A percentile compares a stretch with the other conserved stretches of the same genome.
Conservation (phyloP, 2,329 filamentous ascomycete species). For the Pseudogymnoascus sp. region DNA sequence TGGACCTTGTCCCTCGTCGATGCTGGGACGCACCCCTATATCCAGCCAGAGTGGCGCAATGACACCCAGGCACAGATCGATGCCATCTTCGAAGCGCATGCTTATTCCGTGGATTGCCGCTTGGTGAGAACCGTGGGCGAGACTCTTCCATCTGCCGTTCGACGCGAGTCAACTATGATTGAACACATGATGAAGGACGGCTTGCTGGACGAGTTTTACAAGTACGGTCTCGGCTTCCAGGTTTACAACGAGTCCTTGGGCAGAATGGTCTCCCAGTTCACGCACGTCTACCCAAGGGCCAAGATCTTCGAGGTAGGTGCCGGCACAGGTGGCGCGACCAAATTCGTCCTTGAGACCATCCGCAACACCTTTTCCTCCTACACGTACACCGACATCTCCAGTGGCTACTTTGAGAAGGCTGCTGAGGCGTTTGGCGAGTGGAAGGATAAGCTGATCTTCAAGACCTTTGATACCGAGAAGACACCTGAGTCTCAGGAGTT, state of each 20-base stretch:
- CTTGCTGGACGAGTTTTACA: conserved; percentile 12
- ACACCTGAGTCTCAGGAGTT: conserved; percentile 28
- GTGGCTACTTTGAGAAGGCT: conserved; percentile 35
- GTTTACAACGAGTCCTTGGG: conserved; percentile 83
- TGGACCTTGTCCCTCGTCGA: conserved; percentile 8
- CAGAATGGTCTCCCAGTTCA: conserved; percentile 54
- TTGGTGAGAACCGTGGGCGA: conserved; percentile 8
- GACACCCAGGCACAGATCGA: background rate
- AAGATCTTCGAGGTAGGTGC: conserved; percentile 36
- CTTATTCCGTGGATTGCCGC: conserved; percentile 8
- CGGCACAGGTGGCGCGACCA: conserved; percentile 38
- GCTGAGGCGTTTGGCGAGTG: conserved; percentile 24
- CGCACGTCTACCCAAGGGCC: conserved; percentile 31
- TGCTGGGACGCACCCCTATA: conserved; percentile 14
- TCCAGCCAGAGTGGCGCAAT: conserved; percentile 16
- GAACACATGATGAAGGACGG: conserved; percentile 20
- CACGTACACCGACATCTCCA: conserved; percentile 39
- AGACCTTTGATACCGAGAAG: conserved; percentile 28
- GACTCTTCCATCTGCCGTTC: conserved; percentile 17
- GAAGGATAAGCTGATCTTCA: conserved; percentile 20
- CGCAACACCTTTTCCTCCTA: conserved; percentile 32
- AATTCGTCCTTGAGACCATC: conserved; percentile 29
- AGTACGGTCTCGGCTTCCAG: conserved; percentile 58
- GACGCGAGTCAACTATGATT: conserved; percentile 18
- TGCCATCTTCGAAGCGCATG: background rate